Percentiles rank a stretch among this genome's conserved stretches.
Evolutionary conservation across 805 yeast species (phyloP).

Genomic region (fission yeast (Schizosaccharomyces pombe)): DNA sequence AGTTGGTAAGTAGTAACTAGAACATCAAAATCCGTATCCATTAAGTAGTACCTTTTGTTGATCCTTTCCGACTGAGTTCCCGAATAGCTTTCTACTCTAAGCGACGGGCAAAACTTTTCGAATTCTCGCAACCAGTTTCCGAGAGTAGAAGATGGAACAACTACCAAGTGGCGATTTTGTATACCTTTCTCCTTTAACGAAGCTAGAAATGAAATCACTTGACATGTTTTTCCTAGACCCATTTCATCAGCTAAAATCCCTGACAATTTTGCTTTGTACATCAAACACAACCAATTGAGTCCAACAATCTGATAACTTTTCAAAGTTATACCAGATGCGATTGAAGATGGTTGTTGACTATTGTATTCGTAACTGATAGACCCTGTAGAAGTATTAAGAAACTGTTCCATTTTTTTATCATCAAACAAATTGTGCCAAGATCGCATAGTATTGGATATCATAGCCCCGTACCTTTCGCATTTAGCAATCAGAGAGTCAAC

Average conservation of each 20-base stretch:
- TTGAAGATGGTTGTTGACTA: constrained; percentile 46
- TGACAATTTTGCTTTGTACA: constrained; percentile 57
- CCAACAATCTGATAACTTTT: constrained; percentile 95
- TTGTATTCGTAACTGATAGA: constrained; percentile 53
- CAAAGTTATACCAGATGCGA: constrained; percentile 40
- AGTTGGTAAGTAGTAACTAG: constrained; percentile 81
- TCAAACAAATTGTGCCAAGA: constrained; percentile 74
- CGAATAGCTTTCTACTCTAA: constrained; percentile 60
- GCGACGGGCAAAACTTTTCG: constrained; percentile 56
- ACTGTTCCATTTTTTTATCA: constrained; percentile 23
- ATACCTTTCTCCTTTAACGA: constrained; percentile 37
- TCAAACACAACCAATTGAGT: constrained; percentile 66
- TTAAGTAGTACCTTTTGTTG: constrained; percentile 30
- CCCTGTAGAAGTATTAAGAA: constrained; percentile 21
- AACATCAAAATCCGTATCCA: constrained; percentile 46
- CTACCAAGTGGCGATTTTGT: constrained; percentile 69
- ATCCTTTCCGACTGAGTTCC: constrained; percentile 77
- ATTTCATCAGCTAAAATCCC: constrained; percentile 95
- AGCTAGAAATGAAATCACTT: constrained; percentile 79
- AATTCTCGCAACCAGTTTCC: constrained; percentile 97
- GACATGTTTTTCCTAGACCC: constrained; percentile 96
- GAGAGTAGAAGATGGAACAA: constrained; percentile 87
- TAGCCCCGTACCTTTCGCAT: constrained; percentile 59
- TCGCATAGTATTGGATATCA: constrained; percentile 46
- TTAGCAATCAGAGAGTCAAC: constrained; percentile 74